Base-by-base conservation (phyloP, 345 rosid genomes). In the Physaria fendleri region DNA sequence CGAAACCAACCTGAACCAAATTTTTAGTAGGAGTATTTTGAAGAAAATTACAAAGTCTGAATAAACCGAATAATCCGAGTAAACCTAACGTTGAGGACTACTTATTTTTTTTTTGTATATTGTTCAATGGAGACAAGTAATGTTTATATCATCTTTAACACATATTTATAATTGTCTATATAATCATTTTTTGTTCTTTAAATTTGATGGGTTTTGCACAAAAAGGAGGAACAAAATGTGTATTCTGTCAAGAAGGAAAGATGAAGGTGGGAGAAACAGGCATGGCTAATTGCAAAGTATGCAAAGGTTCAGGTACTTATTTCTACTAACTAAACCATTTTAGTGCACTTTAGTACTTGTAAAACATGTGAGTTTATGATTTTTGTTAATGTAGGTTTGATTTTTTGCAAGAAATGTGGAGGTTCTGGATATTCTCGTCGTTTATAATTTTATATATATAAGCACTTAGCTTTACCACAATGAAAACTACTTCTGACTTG, bases 221-320 rank as follows among this genome's bases (percentile, higher is more conserved):
- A 44, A 59, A 65, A 91, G 96, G 92, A 8, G 98, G 98, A 25
- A 91, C 98, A 5, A 91, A 85, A 76, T 91, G 98, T 65, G 95
- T 91, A 0, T 88, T 88, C 42, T 91, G 96, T 13, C 52, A 62
- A 29, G 67, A 77, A 54, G 96, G 96, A 30, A 88, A 85, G 79
- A 91, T 91, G 98, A 91, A 85, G 76, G 78, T 79, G 46, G 96
- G n/a, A n/a, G n/a, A 85, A 69, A 72, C 81, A 0, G 85, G 98
- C 20, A 48, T 72, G 70, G 82, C 85, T 27, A 78, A 82, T 34
- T 91, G 96, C 60, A 84, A 69, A 72, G 96, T 88, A 24, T 88
- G 96, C 83, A 91, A 80, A 69, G 98, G 98, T 61, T 90, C 95
- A 85, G 95, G 98, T 91, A 78, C 29, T 32, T 11, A 17, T 8